A percentile compares a stretch with the other conserved stretches of the same genome.
phyloP scores from a whole-genome alignment of 306 rosid genomes.

The Medicago ruthenica region DNA sequence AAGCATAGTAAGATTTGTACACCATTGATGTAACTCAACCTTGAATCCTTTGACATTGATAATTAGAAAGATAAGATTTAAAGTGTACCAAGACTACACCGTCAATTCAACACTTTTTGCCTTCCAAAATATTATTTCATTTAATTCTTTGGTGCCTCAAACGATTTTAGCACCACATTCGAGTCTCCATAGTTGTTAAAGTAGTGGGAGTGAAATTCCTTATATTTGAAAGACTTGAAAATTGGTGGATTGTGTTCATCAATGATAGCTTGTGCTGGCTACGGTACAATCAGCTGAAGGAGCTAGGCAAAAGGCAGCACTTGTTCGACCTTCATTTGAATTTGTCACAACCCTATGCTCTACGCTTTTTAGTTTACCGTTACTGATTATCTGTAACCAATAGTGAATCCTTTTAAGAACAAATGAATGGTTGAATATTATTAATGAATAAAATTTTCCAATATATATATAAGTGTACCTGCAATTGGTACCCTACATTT shows the following conservation, averaged over 20 bases:
- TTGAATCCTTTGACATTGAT: background rate
- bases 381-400: slow-evolving; percentile 53
- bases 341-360: slow-evolving; percentile 69
- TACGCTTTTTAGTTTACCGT: slow-evolving; percentile 52
- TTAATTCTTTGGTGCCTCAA: slow-evolving; percentile 13
- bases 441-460: too few species aligned
- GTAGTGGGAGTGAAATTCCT: slow-evolving; percentile 19
- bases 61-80: too few species aligned
- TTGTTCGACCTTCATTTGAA: slow-evolving; percentile 45
- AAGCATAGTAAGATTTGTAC: background rate
- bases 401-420: too few species aligned
- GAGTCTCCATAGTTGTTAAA: slow-evolving; percentile 21
- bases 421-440: too few species aligned
- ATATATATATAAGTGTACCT: background rate
- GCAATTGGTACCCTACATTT: slow-evolving; percentile 32
- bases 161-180: slow-evolving; percentile 18
- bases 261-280: slow-evolving; percentile 54
- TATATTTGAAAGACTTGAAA: slow-evolving; percentile 38
- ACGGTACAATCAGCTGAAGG: slow-evolving; percentile 50
- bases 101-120: background rate
- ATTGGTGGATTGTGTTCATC: slow-evolving; percentile 51
- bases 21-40: background rate
- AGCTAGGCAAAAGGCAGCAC: slow-evolving; percentile 41
- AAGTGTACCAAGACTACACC: background rate
- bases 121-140: background rate